Base-by-base conservation (phyloP, 1,139 yeast species). In the Wickerhamomyces sp. region DNA sequence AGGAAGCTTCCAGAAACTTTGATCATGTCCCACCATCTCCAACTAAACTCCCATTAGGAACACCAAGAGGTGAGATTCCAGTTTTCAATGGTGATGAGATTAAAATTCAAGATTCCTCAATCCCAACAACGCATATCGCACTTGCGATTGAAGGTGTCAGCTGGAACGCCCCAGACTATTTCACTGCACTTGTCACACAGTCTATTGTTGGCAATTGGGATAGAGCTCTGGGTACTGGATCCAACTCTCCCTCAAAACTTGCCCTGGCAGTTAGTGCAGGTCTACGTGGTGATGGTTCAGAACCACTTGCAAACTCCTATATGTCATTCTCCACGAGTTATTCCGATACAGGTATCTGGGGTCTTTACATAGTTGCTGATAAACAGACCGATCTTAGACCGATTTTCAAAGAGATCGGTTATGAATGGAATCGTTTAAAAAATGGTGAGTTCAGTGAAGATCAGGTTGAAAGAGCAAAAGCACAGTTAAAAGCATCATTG, bases 161-260 rank as follows among this genome's bases (percentile, higher is more conserved):
- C 31, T 91, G 99, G 99, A 82, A 86, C 23, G 87, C 94, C 5
- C 89, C 94, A 8, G 97, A 91, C 59, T 91, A 89, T 63, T 89
- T 88, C 66, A 84, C 94, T 20, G 96, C 96, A 2, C 72, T 94
- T 16, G 95, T 91, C 1, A 94, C 96, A 6, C 96, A 91, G 64
- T 96, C 97, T 13, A 84, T 91, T 42, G 82, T 91, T 32, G 98
- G 98, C 28, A 86, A 89, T 54, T 91, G 97, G 97, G 98, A 91
- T 61, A 78, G 98, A 55, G 81, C 96, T 9, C 66, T 83, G 42
- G 96, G 96, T 26, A 64, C 77, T 16, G 86, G 85, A 9, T 70
- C 80, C 7, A 75, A 78, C 47, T 72, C 85, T 1, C 85, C 88
- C 2, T 78, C 88, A 0, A 86, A 91, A 6, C 72, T 91, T 41